Base-by-base conservation (phyloP, 495 filamentous ascomycete species). In the Pseudomonodictys pantanalensis region DNA sequence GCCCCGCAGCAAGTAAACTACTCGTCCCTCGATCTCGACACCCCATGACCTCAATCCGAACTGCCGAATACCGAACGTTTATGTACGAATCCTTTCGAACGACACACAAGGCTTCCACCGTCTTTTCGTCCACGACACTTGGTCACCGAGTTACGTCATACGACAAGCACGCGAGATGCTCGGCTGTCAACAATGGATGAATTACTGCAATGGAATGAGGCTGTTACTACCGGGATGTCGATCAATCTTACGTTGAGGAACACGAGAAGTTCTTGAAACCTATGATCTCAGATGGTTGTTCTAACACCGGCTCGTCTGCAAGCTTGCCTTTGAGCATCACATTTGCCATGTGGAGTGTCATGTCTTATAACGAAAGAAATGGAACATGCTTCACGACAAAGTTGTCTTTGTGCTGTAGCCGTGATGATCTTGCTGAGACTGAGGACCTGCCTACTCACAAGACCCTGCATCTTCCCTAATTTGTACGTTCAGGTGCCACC, bases 1-100 rank as follows among this genome's bases (percentile, higher is more conserved):
- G 17, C 32, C 50, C 41, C 24, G 28, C 64, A 76, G 73, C 73
- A 76, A 76, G 64, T 76, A 76, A 76, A 65, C 71, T 39, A 44
- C 67, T 72, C 66, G 59, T 56, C 24, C 52, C 66, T 66, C 58
- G 61, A 70, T 58, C 61, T 56, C 64, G 57, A 62, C 65, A 52
- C 46, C 61, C 53, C 67, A 38, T 50, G 22, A 55, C 44, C 42
- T 35, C 45, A 51, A 52, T 48, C 26, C 33, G 25, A 46, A 46
- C 45, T 17, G 20, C 47, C 48, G 39, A 30, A 11, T 43, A 47
- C 12, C 32, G 8, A 44, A 20, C 47, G 47, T 3, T n/a, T 15
- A 22, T 28, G 11, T 10, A 26, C 47, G 11, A 32, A 17, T 39
- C 11, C 20, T 17, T 26, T 49, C 18, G 41, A 41, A 3, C 38